Base-by-base conservation (phyloP, 306 rosid genomes). In the Phaseolus lunatus region DNA sequence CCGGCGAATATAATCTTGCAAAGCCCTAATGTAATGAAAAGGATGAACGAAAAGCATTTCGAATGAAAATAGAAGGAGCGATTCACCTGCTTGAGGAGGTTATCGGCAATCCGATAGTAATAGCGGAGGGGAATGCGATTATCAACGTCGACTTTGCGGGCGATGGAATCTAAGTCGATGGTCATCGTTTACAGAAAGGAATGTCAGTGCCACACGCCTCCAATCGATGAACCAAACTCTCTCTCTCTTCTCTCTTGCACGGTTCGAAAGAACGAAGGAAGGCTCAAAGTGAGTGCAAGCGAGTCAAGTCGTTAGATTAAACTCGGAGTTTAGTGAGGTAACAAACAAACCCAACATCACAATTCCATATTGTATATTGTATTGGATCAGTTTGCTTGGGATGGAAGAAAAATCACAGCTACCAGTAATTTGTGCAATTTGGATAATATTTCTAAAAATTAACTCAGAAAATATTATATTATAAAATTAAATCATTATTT, bases 101-200 rank as follows among this genome's bases (percentile, higher is more conserved):
- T 91, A 84, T 92, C 97, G 54, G 99, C 98, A 75, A 96, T 96
- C 23, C 99, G 92, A 49, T 89, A 91, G 82, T 96, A 96, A 67
- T 89, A 72, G 18, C 87, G 94, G 77, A 96, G 96, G 59, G 94
- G 87, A 78, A 92, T 88, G 77, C 93, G 92, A 85, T 86, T 83
- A 43, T 96, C 99, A 75, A 92, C 94, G 54, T 85, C 90, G 43
- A 96, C 86, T 85, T 62, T 87, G 84, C 90, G 93, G 75, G 97
- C 84, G 44, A 80, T 79, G 12, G 89, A 77, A 70, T 87, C 87
- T 24, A 96, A 73, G 90, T 87, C 87, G 91, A 96, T 89, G 80
- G 72, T 82, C 99, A 90, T 89, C 91, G 41, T 84, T 78, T 23
- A 78, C 78, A 73, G 81, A 62, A 50, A 79, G 24, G 76, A 86